A percentile compares a stretch with the other conserved stretches of the same genome.
These are phyloP conservation scores for Ceratobasidium theobromae DNA, from an alignment of 1,284 basidiomycete species.

Conservation along the genomic window DNA sequence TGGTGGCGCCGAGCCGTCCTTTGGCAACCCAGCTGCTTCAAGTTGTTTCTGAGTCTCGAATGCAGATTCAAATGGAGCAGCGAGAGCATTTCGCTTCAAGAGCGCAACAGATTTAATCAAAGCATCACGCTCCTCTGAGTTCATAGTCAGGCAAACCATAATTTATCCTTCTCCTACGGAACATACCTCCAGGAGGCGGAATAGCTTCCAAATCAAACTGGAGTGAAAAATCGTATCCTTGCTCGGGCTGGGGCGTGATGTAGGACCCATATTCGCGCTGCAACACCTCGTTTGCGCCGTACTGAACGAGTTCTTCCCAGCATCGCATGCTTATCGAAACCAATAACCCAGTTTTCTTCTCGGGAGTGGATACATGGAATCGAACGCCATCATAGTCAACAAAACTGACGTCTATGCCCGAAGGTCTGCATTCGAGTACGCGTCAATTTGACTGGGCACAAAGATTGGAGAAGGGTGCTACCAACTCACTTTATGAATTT, in stretches of 20 bases:
- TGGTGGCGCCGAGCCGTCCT: slow-evolving; percentile 52
- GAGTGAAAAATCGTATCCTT: slow-evolving; percentile 88
- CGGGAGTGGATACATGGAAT: slow-evolving; percentile 88
- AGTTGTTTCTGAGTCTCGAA: slow-evolving; percentile 87
- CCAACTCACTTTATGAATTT: slow-evolving; percentile 80
- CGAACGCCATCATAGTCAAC: slow-evolving; percentile 98
- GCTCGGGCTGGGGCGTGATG: slow-evolving; percentile 64
- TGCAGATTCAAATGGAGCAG: slow-evolving; percentile 91
- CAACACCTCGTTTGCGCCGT: slow-evolving; percentile 83
- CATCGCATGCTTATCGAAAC: slow-evolving; percentile 97
- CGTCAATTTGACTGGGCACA: slow-evolving; percentile 20
- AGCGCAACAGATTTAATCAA: slow-evolving; percentile 83
- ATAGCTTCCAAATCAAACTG: slow-evolving; percentile 84
- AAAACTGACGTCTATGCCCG: slow-evolving; percentile 90
- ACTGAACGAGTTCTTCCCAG: slow-evolving; percentile 90
- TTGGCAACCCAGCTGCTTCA: slow-evolving; percentile 55
- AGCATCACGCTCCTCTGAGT: slow-evolving; percentile 70
- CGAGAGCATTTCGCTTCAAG: slow-evolving; percentile 91
- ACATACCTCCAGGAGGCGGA: slow-evolving; percentile 77
- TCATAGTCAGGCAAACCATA: neutral
- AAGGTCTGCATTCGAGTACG: slow-evolving; percentile 58
- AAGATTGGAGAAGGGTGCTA: slow-evolving; percentile 13
- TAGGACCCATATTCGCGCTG: slow-evolving; percentile 81
- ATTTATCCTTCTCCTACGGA: neutral
- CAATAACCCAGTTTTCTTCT: slow-evolving; percentile 73